phyloP scores from a whole-genome alignment of 2,329 filamentous ascomycete genomes.

The Peltaster fructicola region DNA sequence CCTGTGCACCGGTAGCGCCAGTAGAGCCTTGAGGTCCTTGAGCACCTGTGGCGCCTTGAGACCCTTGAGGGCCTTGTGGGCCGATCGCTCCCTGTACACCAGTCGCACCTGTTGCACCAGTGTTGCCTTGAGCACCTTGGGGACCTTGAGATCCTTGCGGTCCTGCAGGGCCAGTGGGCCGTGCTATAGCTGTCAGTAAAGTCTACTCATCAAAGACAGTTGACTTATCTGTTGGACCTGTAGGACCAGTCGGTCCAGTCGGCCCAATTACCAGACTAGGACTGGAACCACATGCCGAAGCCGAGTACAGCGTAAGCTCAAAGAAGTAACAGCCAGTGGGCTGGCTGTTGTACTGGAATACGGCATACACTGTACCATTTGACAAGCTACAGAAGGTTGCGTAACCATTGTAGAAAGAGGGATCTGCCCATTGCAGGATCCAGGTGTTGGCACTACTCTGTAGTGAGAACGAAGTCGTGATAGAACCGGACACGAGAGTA shows the following conservation, averaged over 20 bases:
- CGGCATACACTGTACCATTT: conserved; percentile 16
- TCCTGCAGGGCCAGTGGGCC: conserved; percentile 1
- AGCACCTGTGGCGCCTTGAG: too few relatives aligned
- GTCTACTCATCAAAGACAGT: too few relatives aligned
- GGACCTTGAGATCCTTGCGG: conserved; percentile 4
- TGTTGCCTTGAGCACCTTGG: conserved; percentile 2
- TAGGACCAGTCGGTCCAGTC: background rate
- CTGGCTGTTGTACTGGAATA: conserved; percentile 11
- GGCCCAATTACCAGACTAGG: background rate
- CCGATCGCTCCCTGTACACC: conserved; percentile 5
- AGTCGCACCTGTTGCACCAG: conserved; percentile 2
- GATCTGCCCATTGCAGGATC: conserved; percentile 12
- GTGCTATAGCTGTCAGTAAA: conserved; percentile 4
- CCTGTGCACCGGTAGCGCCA: conserved; percentile 1
- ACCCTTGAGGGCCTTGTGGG: conserved; percentile 2
- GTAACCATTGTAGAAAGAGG: conserved; percentile 12
- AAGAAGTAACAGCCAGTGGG: conserved; percentile 12
- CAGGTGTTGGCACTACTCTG: conserved; percentile 7
- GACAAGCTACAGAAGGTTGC: conserved; percentile 14
- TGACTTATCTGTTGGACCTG: conserved; percentile 2
- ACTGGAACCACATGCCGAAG: conserved; percentile 1
- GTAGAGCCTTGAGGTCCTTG: conserved; percentile 1
- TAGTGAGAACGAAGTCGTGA: conserved; percentile 12
- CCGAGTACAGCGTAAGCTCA: conserved; percentile 12
- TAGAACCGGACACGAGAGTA: conserved; percentile 10